Conservation (phyloP, 1,284 basidiomycete species). For the Xerocomus amazonicus region DNA sequence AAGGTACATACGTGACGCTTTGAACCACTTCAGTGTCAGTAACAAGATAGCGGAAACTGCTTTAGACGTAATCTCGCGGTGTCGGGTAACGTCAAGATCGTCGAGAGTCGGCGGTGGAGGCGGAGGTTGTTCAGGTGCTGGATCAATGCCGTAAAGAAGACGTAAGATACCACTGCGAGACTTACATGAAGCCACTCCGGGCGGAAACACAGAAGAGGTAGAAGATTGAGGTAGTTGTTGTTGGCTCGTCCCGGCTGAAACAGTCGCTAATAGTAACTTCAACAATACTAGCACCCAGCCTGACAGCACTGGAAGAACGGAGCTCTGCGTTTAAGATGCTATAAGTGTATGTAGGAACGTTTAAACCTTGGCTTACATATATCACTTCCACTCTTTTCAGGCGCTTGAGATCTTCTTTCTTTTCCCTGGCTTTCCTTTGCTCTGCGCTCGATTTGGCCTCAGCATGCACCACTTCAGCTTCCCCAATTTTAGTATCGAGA, state of each 20-base stretch:
- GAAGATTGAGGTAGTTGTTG: constrained; percentile 56
- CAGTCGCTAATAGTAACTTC: constrained; percentile 85
- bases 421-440: constrained; percentile 62
- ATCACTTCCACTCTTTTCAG: constrained; percentile 86
- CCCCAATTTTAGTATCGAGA: constrained; percentile 67
- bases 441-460: constrained; percentile 52
- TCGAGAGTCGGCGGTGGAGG: constrained; percentile 81
- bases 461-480: constrained; percentile 58
- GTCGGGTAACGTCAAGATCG: constrained; percentile 91
- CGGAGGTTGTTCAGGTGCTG: constrained; percentile 61
- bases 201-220: constrained; percentile 62
- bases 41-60: constrained; percentile 94
- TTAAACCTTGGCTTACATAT: constrained; percentile 59
- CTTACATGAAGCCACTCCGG: constrained; percentile 67
- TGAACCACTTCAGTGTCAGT: constrained; percentile 96
- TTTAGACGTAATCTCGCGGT: constrained; percentile 97
- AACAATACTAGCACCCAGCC: constrained; percentile 88
- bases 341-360: constrained; percentile 4
- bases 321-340: constrained; percentile 43
- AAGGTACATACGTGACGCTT: constrained; percentile 79
- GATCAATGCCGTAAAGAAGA: constrained; percentile 9
- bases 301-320: constrained; percentile 78
- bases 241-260: constrained; percentile 68
- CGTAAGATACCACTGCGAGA: constrained; percentile 6
- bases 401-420: constrained; percentile 75